These are phyloP conservation scores for Euphorbia pulcherrima DNA, from an alignment of 345 rosid genomes.

Conservation along the genomic window DNA sequence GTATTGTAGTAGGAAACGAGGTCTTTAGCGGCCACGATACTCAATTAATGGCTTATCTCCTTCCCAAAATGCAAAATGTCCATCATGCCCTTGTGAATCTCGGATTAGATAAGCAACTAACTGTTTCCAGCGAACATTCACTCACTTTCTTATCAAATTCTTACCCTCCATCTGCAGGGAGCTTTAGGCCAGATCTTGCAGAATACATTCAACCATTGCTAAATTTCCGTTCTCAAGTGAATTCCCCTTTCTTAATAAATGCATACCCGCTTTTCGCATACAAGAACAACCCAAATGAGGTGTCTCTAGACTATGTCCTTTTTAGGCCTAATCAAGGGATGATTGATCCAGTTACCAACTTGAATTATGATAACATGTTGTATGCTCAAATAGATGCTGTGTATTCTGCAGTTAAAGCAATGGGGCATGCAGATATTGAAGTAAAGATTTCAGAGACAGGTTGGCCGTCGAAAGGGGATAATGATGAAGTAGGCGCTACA, in stretches of 20 bases:
- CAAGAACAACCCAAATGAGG: slow-evolving; percentile 49
- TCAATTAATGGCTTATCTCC: slow-evolving; percentile 32
- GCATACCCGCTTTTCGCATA: slow-evolving; percentile 88
- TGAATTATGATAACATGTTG: slow-evolving; percentile 86
- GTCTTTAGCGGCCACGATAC: slow-evolving; percentile 46
- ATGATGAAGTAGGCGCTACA: slow-evolving; percentile 66
- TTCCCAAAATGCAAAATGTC: slow-evolving; percentile 77
- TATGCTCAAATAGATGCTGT: slow-evolving; percentile 93
- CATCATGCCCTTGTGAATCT: slow-evolving; percentile 42
- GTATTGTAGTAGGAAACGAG: slow-evolving; percentile 81
- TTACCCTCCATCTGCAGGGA: slow-evolving; percentile 72
- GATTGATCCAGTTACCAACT: slow-evolving; percentile 52
- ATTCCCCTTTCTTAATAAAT: slow-evolving; percentile 75
- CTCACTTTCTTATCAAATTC: slow-evolving; percentile 49
- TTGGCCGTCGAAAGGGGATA: slow-evolving; percentile 93
- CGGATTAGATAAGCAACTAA: slow-evolving; percentile 63
- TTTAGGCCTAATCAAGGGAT: slow-evolving; percentile 74
- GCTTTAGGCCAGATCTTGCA: slow-evolving; percentile 54
- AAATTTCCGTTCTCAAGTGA: slow-evolving; percentile 55
- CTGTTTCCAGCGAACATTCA: slow-evolving; percentile 69
- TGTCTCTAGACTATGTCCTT: slow-evolving; percentile 61
- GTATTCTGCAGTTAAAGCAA: slow-evolving; percentile 62
- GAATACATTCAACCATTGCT: slow-evolving; percentile 50
- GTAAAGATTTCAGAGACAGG: slow-evolving; percentile 90
- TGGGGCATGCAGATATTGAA: slow-evolving; percentile 64